Conservation (phyloP, 2,329 filamentous ascomycete species). For the Paracoccidioides brasiliensis region DNA sequence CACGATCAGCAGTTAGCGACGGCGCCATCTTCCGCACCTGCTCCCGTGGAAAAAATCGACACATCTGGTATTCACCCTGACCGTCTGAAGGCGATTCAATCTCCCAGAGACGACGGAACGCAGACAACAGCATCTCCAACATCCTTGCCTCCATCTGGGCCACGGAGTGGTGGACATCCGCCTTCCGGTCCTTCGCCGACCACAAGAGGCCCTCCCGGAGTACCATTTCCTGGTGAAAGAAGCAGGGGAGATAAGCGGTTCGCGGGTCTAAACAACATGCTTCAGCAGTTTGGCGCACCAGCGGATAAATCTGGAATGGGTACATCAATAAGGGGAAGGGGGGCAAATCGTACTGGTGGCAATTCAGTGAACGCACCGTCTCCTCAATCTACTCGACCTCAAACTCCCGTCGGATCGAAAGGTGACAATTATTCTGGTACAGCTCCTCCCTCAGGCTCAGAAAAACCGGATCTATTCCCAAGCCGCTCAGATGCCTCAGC, state of each 20-base stretch:
- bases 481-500: slow-evolving; percentile 15
- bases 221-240: slow-evolving; percentile 25
- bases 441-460: slow-evolving; percentile 13
- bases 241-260: slow-evolving; percentile 35
- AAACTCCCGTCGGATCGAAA: slow-evolving; percentile 14
- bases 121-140: slow-evolving; percentile 15
- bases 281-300: slow-evolving; percentile 30
- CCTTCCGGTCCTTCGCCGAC: slow-evolving; percentile 24
- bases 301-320: slow-evolving; percentile 22
- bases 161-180: slow-evolving; percentile 24
- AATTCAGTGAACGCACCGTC: slow-evolving; percentile 19
- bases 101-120: slow-evolving; percentile 13
- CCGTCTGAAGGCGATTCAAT: slow-evolving; percentile 34
- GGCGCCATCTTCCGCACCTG: slow-evolving; percentile 19
- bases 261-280: slow-evolving; percentile 34
- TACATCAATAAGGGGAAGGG: slow-evolving; percentile 29
- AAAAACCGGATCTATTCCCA: slow-evolving; percentile 23
- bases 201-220: slow-evolving; percentile 25
- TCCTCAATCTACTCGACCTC: slow-evolving; percentile 21
- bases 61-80: slow-evolving; percentile 42
- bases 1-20: slow-evolving; percentile 17
- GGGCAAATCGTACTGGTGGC: slow-evolving; percentile 23
- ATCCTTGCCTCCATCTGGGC: slow-evolving; percentile 28
- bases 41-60: slow-evolving; percentile 23
- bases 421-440: slow-evolving; percentile 14